Evolutionary conservation across 371 early-diverging fungal genomes (phyloP), one percentile per base, ranked within the genome.

Genomic region (Zopfochytrium polystomum): DNA sequence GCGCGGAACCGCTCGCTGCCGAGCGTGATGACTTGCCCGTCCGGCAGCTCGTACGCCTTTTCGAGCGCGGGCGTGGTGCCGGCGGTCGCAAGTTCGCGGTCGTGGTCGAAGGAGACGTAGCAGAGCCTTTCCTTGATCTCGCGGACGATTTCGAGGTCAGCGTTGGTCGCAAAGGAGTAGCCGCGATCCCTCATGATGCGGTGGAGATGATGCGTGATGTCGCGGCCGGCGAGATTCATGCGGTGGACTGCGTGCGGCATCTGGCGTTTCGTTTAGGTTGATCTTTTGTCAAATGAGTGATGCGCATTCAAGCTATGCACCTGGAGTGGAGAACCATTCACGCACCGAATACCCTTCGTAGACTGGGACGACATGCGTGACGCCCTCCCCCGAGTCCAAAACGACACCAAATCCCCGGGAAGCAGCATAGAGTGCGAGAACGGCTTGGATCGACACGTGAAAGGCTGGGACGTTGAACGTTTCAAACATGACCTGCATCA

Each of bases 401-500:
- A 85, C 84, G 52, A 85, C 75, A 34, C 85, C 85, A 0, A 82
- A 82, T 23, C 84, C 84, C 43, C 84, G 68, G 22, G 84, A 84
- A 48, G 80, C 76, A 29, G 84, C 80, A 66, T 85, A 85, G 13
- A 85, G 71, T 23, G 80, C 78, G 9, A 85, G 67, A 22, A 85
- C 84, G 50, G 84, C 85, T 65, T 85, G 84, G 53, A 85, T 83
- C 38, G 75, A 66, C 27, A 85, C 76, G 65, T 82, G 83, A 63
- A 83, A 80, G 20, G 75, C 68, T n/a, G 97, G 98, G 38, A 87
- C 86, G 75, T 97, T 95, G 90, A 98, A 99, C 38, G 95, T 96
- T 80, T 99, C 99, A 73, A 68, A 68, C 60, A 68, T 58, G 47
- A 68, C 60, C 82, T 97, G 95, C 57, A 91, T 91, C 91, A 98